Percentiles rank a stretch among this genome's conserved stretches.
Evolutionary conservation across 2,329 filamentous ascomycete genomes (phyloP).

Genomic region (Purpureocillium takamizusanense): DNA sequence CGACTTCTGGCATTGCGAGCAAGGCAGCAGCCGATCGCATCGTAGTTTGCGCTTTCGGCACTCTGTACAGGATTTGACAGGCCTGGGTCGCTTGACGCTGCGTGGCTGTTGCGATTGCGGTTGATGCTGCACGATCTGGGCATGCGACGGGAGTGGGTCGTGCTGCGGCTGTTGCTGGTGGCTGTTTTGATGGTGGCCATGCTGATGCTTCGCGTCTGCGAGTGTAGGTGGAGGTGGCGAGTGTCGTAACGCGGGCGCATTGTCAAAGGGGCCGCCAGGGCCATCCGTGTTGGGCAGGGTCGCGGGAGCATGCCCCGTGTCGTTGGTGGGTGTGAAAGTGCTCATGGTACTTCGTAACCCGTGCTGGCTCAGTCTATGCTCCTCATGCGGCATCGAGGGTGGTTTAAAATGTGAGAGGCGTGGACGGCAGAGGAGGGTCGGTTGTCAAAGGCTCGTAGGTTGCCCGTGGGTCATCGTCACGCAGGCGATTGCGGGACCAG

Average conservation of each 20-base stretch:
- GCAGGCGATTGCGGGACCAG: background rate
- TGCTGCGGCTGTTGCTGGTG: constrained; percentile 17
- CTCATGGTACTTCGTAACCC: constrained; percentile 7
- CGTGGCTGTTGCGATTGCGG: constrained; percentile 20
- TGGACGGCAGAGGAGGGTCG: background rate
- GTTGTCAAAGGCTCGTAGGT: background rate
- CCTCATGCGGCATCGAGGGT: background rate
- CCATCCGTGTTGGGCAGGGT: constrained; percentile 1
- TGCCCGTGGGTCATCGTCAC: constrained; percentile 6
- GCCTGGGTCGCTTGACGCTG: constrained; percentile 43
- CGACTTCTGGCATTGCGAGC: constrained; percentile 50
- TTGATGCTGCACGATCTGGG: constrained; percentile 11
- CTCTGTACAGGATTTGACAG: constrained; percentile 47
- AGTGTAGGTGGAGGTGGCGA: background rate
- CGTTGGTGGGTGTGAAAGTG: constrained; percentile 5
- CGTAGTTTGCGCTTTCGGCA: constrained; percentile 48
- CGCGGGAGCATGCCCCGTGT: constrained; percentile 1
- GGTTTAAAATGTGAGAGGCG: background rate
- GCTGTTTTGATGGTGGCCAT: constrained; percentile 5
- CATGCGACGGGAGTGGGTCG: constrained; percentile 10
- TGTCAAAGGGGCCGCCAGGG: constrained; percentile 5
- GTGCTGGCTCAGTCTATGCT: background rate
- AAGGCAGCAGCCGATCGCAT: constrained; percentile 47
- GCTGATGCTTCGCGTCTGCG: background rate
- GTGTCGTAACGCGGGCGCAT: background rate